Evolutionary conservation across 2,329 filamentous ascomycete species (phyloP).

Genomic region (Fusarium miscanthi): DNA sequence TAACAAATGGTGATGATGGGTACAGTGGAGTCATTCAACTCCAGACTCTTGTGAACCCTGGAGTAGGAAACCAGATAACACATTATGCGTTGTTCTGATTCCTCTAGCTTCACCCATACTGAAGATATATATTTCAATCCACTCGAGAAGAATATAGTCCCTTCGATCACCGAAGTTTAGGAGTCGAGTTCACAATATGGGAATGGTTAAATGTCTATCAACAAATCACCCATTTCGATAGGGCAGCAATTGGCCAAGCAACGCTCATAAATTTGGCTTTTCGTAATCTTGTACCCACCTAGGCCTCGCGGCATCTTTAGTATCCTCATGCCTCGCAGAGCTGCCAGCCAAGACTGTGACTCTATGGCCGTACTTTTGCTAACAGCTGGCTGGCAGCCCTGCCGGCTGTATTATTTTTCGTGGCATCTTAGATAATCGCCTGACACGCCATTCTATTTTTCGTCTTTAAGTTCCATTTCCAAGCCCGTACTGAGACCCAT

Average conservation of each 20-base stretch:
- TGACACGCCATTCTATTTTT: constrained; percentile 56
- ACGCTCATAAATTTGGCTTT: constrained; percentile 28
- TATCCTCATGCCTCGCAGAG: constrained; percentile 69
- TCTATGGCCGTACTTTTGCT: constrained; percentile 64
- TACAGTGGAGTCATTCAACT: constrained; percentile 13
- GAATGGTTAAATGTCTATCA: neutral
- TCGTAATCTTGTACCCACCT: constrained; percentile 66
- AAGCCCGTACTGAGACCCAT: constrained; percentile 75
- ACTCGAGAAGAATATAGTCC: neutral
- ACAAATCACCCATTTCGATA: neutral
- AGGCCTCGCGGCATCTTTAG: constrained; percentile 65
- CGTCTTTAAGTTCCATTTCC: constrained; percentile 71
- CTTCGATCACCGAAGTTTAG: neutral
- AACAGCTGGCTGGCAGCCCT: constrained; percentile 68
- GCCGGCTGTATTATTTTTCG: constrained; percentile 68
- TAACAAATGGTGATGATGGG: constrained; percentile 19
- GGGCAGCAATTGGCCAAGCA: constrained; percentile 10
- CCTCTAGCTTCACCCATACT: constrained; percentile 9
- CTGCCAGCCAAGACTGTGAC: constrained; percentile 73
- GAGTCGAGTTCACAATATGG: constrained; percentile 9
- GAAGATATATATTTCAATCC: neutral
- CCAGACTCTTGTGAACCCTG: constrained; percentile 21
- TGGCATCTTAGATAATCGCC: constrained; percentile 68
- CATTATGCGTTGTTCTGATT: constrained; percentile 41
- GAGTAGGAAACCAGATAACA: constrained; percentile 42